Evolutionary conservation across 1,284 basidiomycete species (phyloP).

Genomic region (Ustilago esculenta): DNA sequence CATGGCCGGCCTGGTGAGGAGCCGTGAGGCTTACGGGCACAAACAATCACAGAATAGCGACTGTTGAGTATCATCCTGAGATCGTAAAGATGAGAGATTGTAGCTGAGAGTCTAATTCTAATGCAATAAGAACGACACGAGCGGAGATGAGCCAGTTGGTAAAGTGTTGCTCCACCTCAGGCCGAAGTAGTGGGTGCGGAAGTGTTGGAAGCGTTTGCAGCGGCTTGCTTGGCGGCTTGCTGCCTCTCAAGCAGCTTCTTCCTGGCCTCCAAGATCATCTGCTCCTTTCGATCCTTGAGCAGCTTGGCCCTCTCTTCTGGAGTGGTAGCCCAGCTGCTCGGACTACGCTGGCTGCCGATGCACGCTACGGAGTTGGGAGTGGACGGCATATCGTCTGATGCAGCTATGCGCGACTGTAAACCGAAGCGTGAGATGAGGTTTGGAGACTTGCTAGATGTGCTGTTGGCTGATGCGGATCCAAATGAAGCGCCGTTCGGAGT

Average conservation of each 20-base stretch:
- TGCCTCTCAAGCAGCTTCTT: constrained; percentile 41
- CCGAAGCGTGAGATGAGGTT: constrained; percentile 52
- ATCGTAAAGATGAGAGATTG: too few relatives aligned
- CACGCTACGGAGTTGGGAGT: constrained; percentile 15
- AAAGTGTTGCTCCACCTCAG: constrained; percentile 2
- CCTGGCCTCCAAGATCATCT: constrained; percentile 49
- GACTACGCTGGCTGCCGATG: constrained; percentile 25
- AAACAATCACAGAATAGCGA: too few relatives aligned
- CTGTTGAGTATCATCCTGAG: too few relatives aligned
- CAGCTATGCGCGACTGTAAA: constrained; percentile 32
- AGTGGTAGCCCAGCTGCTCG: constrained; percentile 42
- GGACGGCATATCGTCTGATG: constrained; percentile 7
- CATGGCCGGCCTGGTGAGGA: too few relatives aligned
- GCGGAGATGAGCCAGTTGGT: background rate
- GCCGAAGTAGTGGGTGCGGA: background rate
- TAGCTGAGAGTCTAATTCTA: background rate
- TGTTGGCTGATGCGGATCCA: constrained; percentile 8
- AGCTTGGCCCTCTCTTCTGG: constrained; percentile 40
- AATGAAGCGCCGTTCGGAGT: constrained; percentile 18
- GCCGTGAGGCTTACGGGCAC: too few relatives aligned
- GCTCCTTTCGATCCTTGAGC: constrained; percentile 50
- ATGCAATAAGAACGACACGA: background rate
- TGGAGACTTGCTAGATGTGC: constrained; percentile 28
- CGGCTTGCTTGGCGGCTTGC: constrained; percentile 7
- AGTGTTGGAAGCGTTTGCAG: background rate